phyloP scores from a whole-genome alignment of 306 rosid species.

The Trifolium dubium region DNA sequence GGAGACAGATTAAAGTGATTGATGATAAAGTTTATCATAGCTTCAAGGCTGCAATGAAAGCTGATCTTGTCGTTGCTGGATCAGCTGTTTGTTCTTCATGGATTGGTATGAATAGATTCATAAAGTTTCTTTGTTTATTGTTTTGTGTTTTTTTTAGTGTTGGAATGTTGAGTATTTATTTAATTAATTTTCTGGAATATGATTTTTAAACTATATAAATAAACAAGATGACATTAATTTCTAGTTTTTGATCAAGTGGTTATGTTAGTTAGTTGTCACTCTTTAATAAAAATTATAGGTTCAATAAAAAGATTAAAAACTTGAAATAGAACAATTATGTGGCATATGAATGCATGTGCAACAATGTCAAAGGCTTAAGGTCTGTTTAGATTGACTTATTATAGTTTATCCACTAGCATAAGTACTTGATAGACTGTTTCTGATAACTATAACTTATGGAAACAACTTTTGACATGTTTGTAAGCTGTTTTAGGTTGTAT shows the following conservation, averaged over 20 bases:
- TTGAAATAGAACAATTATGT: not conserved
- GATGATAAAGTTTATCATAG: constrained; percentile 77
- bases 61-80: constrained; percentile 88
- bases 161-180: not conserved
- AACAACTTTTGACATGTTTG: no score
- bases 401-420: no score
- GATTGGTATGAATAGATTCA: constrained; percentile 69
- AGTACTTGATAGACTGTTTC: no score
- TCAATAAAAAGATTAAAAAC: not conserved
- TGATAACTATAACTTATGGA: no score
- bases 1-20: constrained; percentile 79
- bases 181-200: not conserved
- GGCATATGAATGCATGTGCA: not conserved
- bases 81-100: constrained; percentile 94
- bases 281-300: not conserved
- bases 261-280: not conserved
- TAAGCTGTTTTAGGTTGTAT: no score
- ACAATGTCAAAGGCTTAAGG: not conserved
- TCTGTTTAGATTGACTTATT: no score
- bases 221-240: not conserved
- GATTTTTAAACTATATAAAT: not conserved
- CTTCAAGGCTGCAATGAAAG: constrained; percentile 72
- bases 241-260: not conserved
- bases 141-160: constrained; percentile 4
- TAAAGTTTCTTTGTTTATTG: not conserved